These are phyloP conservation scores for Malassezia dermatis DNA, from an alignment of 1,284 basidiomycete species.

Conservation along the genomic window DNA sequence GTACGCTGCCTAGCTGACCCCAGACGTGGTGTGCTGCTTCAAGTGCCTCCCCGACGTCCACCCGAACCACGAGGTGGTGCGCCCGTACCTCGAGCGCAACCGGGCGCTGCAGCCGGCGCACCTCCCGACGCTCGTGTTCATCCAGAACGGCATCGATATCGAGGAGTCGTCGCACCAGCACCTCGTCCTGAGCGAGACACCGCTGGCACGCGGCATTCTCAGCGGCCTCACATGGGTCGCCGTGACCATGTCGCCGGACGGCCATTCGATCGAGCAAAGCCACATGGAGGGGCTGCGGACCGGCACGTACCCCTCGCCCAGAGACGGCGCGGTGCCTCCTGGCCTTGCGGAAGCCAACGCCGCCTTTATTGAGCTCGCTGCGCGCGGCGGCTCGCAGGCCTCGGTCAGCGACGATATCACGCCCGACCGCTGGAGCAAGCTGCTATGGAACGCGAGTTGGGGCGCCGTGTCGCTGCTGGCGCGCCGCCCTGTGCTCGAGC, in stretches of 20 bases:
- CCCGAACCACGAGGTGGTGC: constrained; percentile 56
- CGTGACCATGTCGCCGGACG: constrained; percentile 39
- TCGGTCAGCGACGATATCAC: constrained; percentile 51
- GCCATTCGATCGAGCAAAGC: constrained; percentile 27
- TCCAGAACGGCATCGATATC: constrained; percentile 69
- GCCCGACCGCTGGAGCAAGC: constrained; percentile 52
- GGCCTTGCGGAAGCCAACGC: background rate
- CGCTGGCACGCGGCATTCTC: constrained; percentile 24
- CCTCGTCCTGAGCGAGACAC: constrained; percentile 46
- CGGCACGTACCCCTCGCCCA: constrained; percentile 40
- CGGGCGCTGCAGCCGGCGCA: constrained; percentile 32
- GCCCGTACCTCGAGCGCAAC: constrained; percentile 53
- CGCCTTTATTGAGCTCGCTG: constrained; percentile 2
- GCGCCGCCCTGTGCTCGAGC: constrained; percentile 48
- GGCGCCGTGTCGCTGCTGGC: constrained; percentile 49
- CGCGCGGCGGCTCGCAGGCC: constrained; percentile 49
- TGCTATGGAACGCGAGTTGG: constrained; percentile 42
- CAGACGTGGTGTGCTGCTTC: constrained; percentile 56
- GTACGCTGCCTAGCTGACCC: constrained; percentile 44
- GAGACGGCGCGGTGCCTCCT: background rate
- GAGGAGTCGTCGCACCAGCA: constrained; percentile 60
- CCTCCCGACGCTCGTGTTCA: constrained; percentile 56
- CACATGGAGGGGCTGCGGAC: constrained; percentile 43
- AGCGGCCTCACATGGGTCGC: constrained; percentile 52
- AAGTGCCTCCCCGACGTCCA: constrained; percentile 64